Conservation (phyloP, 768 basidiomycete genomes). For the Rhizopogon vinicolor region DNA sequence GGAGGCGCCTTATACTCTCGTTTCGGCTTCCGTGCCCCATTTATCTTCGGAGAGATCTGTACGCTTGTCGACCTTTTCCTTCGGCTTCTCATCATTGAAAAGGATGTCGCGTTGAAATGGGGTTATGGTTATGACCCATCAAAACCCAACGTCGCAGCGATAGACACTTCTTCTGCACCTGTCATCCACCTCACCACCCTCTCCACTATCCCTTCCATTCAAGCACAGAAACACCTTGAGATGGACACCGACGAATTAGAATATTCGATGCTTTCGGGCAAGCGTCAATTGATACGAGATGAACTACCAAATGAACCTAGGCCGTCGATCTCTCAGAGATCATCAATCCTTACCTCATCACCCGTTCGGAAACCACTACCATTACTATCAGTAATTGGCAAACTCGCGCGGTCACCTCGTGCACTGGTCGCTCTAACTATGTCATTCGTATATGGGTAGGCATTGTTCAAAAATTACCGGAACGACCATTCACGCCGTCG, state of each 20-base stretch:
- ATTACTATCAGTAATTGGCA: conserved; percentile 35
- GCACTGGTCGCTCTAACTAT: conserved; percentile 42
- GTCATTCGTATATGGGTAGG: conserved; percentile 52
- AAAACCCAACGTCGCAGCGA: not conserved
- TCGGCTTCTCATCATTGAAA: conserved; percentile 54
- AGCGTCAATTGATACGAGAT: not conserved
- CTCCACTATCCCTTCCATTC: not conserved
- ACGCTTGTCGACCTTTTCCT: conserved; percentile 47
- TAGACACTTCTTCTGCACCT: not conserved
- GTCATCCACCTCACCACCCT: not conserved
- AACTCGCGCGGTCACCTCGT: conserved; percentile 41
- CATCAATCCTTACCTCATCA: conserved; percentile 4
- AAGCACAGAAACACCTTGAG: not conserved
- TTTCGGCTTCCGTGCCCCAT: conserved; percentile 59
- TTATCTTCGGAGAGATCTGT: conserved; percentile 46
- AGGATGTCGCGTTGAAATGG: conserved; percentile 45
- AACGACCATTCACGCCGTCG: not conserved
- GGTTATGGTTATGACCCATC: conserved; percentile 40
- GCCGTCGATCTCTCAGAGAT: not conserved
- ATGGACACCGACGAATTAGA: not conserved
- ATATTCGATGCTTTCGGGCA: not conserved
- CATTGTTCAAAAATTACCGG: not conserved
- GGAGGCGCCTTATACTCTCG: conserved; percentile 50
- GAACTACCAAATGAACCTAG: not conserved
- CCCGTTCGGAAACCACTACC: conserved; percentile 27